These are phyloP conservation scores for Afroboletus lepidellus DNA, from an alignment of 1,284 basidiomycete species.

Conservation along the genomic window DNA sequence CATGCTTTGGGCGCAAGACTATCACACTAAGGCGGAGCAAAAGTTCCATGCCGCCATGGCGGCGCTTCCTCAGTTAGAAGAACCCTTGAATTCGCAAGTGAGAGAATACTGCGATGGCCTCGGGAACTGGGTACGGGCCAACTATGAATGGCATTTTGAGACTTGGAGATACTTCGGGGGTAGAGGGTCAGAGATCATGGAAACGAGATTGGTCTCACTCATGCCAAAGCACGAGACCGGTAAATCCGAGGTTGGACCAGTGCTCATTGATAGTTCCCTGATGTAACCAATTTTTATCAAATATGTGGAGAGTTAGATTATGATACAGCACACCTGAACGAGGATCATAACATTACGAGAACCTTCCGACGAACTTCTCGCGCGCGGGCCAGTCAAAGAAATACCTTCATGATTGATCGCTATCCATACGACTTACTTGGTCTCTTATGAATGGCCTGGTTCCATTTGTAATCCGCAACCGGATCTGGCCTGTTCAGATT, in stretches of 20 bases:
- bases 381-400: too few species aligned
- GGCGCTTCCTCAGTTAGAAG: background rate
- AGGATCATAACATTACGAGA: too few species aligned
- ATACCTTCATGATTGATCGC: too few species aligned
- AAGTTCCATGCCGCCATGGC: background rate
- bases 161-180: background rate
- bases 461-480: too few species aligned
- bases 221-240: background rate
- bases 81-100: background rate
- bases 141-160: background rate
- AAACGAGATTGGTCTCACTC: background rate
- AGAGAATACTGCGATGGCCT: background rate
- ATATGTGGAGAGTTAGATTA: too few species aligned
- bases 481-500: too few species aligned
- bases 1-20: background rate
- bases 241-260: background rate
- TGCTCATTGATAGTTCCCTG: background rate
- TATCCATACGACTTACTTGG: too few species aligned
- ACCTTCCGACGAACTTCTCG: too few species aligned
- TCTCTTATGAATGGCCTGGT: too few species aligned
- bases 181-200: background rate
- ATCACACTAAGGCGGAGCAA: background rate
- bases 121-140: background rate
- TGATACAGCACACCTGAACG: too few species aligned
- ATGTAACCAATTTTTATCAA: too few species aligned